Conservation (phyloP, 495 filamentous ascomycete species). For the Haplographium delicatum region DNA sequence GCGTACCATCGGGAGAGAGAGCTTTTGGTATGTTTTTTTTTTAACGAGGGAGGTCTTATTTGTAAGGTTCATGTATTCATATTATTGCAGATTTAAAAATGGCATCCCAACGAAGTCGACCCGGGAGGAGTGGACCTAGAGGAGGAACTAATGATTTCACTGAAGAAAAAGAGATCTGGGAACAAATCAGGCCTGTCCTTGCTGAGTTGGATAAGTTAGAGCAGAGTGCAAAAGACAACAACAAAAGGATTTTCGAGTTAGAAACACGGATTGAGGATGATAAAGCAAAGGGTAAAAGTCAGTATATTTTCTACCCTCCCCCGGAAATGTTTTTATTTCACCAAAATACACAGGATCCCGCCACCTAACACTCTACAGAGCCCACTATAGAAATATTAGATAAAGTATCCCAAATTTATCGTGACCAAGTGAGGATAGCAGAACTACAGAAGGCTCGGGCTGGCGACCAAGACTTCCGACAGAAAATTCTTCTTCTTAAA, state of each 20-base stretch:
- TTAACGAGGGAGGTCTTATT: no score
- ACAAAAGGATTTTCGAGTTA: conserved; percentile 48
- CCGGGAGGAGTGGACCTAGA: conserved; percentile 21
- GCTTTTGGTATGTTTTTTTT: no score
- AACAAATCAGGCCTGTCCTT: conserved; percentile 23
- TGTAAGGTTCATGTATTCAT: no score
- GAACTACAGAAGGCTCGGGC: conserved; percentile 58
- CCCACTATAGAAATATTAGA: conserved; percentile 28
- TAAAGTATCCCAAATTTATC: conserved; percentile 51
- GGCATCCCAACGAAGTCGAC: conserved; percentile 16
- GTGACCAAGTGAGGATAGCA: conserved; percentile 57
- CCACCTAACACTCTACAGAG: conserved; percentile 14
- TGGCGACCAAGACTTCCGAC: conserved; percentile 53
- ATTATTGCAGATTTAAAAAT: no score
- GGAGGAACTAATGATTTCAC: conserved; percentile 25
- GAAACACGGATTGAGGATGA: conserved; percentile 45
- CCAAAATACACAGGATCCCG: no score
- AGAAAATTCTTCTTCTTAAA: conserved; percentile 54
- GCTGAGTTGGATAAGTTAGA: conserved; percentile 15
- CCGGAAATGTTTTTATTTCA: no score
- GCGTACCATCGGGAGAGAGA: no score
- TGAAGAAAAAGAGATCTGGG: conserved; percentile 20
- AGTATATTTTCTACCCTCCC: conserved; percentile 1
- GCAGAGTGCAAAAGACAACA: conserved; percentile 34
- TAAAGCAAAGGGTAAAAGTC: conserved; percentile 37